Evolutionary conservation across 1,139 yeast species (phyloP), one percentile per base, ranked within the genome.

Genomic region (Zygosaccharomyces sapae): DNA sequence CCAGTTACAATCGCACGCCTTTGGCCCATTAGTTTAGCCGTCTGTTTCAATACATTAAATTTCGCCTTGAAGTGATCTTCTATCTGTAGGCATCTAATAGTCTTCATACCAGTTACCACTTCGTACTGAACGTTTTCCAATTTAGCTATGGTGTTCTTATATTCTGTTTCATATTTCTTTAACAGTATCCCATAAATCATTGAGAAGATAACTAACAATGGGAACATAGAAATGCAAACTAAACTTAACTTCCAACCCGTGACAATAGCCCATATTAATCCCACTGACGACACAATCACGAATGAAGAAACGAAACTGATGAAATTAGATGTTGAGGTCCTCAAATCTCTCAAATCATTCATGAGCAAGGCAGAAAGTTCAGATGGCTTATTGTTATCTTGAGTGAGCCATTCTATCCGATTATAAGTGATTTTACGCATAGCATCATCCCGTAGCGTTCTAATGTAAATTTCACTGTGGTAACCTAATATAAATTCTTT

Each of bases 231-330:
- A 8, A 89, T 58, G 1, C 95, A 94, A 1, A 87, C 92, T 13
- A 90, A 67, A 1, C 96, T 79, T 41, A 92, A 70, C 57, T 83
- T 85, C 97, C 97, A 92, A 0, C 96, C 96, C n/a, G 75, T 62
- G 0, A 74, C 73, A 4, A 88, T 55, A 0, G 96, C 81, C 97
- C 97, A 90, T 4, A 79, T 69, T 3, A 81, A 56, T 2, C 96
- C 95, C 19, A 81, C 67, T 0, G 71, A 36, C 0, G 83, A 70
- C 47, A 89, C 73, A 0, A 80, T 69, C 1, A 76, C 46, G 42
- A 85, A 72, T 3, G 82, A 77, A 1, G 79, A 58, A 0, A 76
- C 45, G 0, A 84, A 74, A 9, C 81, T 71, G 33, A 87, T 60
- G 53, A 83, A 82, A 37, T 79, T 79, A 1, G 88, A 74, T 2